Base-by-base conservation (phyloP, 2,329 filamentous ascomycete genomes). In the Mycosphaerella arachidis region DNA sequence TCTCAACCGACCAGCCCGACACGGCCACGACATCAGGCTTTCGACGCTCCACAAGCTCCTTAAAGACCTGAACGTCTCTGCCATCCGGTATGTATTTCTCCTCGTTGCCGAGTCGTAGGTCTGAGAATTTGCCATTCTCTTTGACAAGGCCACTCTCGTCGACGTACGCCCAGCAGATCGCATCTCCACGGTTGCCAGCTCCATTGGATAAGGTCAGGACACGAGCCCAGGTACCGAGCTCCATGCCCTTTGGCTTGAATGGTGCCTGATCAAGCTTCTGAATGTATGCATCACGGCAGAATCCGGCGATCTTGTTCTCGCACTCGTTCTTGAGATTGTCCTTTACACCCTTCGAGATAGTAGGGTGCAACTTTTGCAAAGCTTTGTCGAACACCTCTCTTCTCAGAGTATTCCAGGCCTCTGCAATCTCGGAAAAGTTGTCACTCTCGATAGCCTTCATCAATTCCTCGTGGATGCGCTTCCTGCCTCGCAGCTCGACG, bases 221-320 rank as follows among this genome's bases (percentile, higher is more conserved):
- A 33, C 93, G 88, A 50, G 94, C 92, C 6, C 88, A 84, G 0
- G 92, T 96, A 29, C 94, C 94, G 43, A 96, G 81, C 20, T 92
- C 84, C 84, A 97, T 91, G 9, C 92, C 92, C 75, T 93, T 92
- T 5, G 94, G 92, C 75, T 97, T 96, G 77, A 92, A 96, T 0
- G 94, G 94, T 8, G 94, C 92, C 76, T 99, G 94, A 70, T 99
- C 94, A 27, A 99, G 85, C 72, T 92, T 90, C 74, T 89, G 88
- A 48, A 88, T 89, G 75, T 94, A 97, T 63, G 92, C 90, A 67
- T 96, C 91, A 55, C 94, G 89, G 69, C 92, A 96, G 57, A 87
- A 84, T 70, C 88, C 90, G n/a, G 92, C 86, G 53, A 99, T 86
- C 69, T 92, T 88, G 69, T 96, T 92, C 75, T 99, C 93, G 71